phyloP scores from a whole-genome alignment of 352 stramenopile species.

The Globisporangium megalacanthum region DNA sequence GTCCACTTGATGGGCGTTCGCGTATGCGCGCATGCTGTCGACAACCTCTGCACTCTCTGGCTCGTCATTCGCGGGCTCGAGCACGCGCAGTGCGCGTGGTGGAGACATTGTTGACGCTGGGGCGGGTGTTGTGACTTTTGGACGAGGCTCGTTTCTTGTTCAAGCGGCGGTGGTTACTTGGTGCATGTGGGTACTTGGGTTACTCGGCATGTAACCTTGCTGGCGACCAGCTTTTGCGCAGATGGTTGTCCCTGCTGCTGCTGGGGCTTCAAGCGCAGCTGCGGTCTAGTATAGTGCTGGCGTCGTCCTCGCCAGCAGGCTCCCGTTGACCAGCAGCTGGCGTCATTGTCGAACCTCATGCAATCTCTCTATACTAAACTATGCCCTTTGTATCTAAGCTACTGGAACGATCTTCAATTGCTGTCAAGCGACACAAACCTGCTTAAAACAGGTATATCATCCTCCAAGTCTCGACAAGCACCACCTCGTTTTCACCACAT shows the following conservation, averaged over 20 bases:
- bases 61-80: constrained; percentile 20
- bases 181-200: too few relatives aligned
- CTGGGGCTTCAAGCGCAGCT: neutral
- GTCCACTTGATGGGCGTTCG: constrained; percentile 48
- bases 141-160: neutral
- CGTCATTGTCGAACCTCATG: neutral
- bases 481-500: too few relatives aligned
- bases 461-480: too few relatives aligned
- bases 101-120: constrained; percentile 13
- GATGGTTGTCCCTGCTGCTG: neutral
- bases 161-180: too few relatives aligned
- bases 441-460: too few relatives aligned
- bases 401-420: too few relatives aligned
- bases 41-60: constrained; percentile 28
- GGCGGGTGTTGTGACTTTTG: neutral
- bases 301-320: neutral
- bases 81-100: constrained; percentile 28
- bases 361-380: too few relatives aligned
- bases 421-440: too few relatives aligned
- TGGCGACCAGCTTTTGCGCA: neutral
- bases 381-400: too few relatives aligned
- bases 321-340: neutral
- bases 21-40: constrained; percentile 57
- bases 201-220: neutral
- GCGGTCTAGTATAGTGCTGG: neutral